These are phyloP conservation scores for Canariomyces notabilis DNA, from an alignment of 2,329 filamentous ascomycete species.

Conservation along the genomic window DNA sequence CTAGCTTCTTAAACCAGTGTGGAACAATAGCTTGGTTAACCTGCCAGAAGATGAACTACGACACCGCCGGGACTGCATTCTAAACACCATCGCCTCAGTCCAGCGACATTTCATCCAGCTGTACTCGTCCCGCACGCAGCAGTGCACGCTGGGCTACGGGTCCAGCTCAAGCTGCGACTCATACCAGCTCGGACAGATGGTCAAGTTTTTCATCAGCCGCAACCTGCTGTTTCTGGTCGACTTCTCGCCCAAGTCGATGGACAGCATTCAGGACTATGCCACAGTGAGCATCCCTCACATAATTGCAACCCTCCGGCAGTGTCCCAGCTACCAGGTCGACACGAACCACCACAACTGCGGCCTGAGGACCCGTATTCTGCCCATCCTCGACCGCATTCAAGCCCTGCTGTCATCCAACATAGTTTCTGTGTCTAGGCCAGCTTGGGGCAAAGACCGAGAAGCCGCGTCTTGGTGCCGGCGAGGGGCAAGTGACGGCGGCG, in stretches of 20 bases:
- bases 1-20: not conserved
- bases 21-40: not conserved
- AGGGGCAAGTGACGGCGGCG: constrained; percentile 18
- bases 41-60: constrained; percentile 56
- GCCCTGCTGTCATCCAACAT: constrained; percentile 47
- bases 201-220: constrained; percentile 62
- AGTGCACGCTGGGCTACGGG: constrained; percentile 72
- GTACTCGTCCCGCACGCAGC: constrained; percentile 61
- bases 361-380: constrained; percentile 58
- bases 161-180: constrained; percentile 67
- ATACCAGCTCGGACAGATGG: constrained; percentile 73
- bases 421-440: constrained; percentile 39
- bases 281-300: constrained; percentile 58
- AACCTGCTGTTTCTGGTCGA: constrained; percentile 56
- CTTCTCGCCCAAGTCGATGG: constrained; percentile 38
- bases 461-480: constrained; percentile 38
- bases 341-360: constrained; percentile 70
- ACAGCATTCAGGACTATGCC: constrained; percentile 33
- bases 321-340: constrained; percentile 69
- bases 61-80: constrained; percentile 58
- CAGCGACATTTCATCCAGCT: constrained; percentile 62
- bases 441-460: constrained; percentile 42
- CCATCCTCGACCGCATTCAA: constrained; percentile 60
- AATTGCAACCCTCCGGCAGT: constrained; percentile 57
- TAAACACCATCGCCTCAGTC: constrained; percentile 65